A percentile compares a stretch with the other conserved stretches of the same genome.
phyloP scores from a whole-genome alignment of 2,329 filamentous ascomycete genomes.

The Elsinoe fawcettii region DNA sequence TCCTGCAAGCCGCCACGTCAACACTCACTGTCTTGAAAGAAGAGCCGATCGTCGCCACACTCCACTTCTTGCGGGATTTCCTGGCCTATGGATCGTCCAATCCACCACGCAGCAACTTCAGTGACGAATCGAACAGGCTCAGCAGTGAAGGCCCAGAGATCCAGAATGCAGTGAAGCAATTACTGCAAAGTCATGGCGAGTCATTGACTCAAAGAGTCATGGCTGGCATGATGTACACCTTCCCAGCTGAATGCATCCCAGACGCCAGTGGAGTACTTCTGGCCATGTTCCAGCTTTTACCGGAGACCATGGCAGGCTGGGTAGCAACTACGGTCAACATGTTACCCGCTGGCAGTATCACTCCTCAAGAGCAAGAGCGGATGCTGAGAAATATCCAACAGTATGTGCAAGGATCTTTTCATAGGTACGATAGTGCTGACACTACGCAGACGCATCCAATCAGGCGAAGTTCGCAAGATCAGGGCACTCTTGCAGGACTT shows the following conservation, averaged over 20 bases:
- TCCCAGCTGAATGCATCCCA: conserved; percentile 89
- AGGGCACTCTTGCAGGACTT: conserved; percentile 87
- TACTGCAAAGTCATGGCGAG: conserved; percentile 62
- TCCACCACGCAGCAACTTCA: conserved; percentile 48
- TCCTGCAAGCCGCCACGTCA: conserved; percentile 80
- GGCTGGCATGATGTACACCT: conserved; percentile 98
- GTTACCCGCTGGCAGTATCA: conserved; percentile 75
- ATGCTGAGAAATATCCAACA: conserved; percentile 75
- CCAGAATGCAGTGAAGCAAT: conserved; percentile 61
- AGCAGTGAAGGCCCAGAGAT: conserved; percentile 47
- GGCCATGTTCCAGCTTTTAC: conserved; percentile 78
- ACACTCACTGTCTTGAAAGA: conserved; percentile 83
- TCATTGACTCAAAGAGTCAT: conserved; percentile 78
- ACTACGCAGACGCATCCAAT: conserved; percentile 45
- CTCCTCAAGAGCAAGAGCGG: conserved; percentile 68
- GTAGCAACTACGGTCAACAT: conserved; percentile 75
- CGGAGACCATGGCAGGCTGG: conserved; percentile 71
- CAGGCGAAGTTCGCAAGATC: conserved; percentile 67
- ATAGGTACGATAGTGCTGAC: conserved; percentile 26
- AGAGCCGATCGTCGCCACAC: conserved; percentile 79
- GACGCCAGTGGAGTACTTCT: conserved; percentile 91
- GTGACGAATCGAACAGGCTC: conserved; percentile 1
- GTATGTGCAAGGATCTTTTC: conserved; percentile 18
- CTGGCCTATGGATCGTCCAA: conserved; percentile 66
- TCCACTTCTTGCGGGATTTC: conserved; percentile 89